These are phyloP conservation scores for Saccharomycopsis synnaedendra DNA, from an alignment of 805 yeast genomes.

Conservation along the genomic window DNA sequence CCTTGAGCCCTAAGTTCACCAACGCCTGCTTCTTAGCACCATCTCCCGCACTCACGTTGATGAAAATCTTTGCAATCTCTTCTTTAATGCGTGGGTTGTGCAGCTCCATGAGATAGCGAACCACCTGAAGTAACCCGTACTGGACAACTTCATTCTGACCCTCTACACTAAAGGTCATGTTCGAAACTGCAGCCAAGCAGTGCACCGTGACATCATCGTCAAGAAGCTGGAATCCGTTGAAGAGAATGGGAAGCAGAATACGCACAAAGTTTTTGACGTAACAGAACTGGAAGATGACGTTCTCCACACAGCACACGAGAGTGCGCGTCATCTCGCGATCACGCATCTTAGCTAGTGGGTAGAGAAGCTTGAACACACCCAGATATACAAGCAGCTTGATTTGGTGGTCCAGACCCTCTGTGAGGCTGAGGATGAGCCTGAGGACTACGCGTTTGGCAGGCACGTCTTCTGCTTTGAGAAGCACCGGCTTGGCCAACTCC, in stretches of 20 bases:
- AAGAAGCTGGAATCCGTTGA: constrained; percentile 14
- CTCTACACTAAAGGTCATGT: constrained; percentile 16
- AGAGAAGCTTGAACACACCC: constrained; percentile 15
- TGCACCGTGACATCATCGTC: constrained; percentile 16
- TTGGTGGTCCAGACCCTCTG: constrained; percentile 14
- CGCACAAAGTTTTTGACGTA: constrained; percentile 17
- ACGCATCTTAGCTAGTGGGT: constrained; percentile 11
- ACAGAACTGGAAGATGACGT: constrained; percentile 16
- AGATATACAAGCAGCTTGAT: constrained; percentile 13
- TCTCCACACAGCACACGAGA: constrained; percentile 16
- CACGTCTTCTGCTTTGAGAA: constrained; percentile 6
- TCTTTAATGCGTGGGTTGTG: constrained; percentile 6
- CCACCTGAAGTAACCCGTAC: constrained; percentile 14
- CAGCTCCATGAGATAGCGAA: constrained; percentile 10
- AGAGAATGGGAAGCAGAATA: constrained; percentile 14
- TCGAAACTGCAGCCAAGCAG: constrained; percentile 14
- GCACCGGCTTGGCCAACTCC: constrained; percentile 14
- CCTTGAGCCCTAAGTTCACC: constrained; percentile 8
- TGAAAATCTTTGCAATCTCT: constrained; percentile 15
- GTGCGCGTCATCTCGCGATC: constrained; percentile 8
- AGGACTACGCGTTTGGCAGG: constrained; percentile 4
- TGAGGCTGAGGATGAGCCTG: constrained; percentile 5
- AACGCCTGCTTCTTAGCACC: constrained; percentile 14
- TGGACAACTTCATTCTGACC: constrained; percentile 16
- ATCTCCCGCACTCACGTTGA: constrained; percentile 16